A percentile compares a stretch with the other conserved stretches of the same genome.
These are phyloP conservation scores for Nicotiana rustica DNA, from an alignment of 305 asterid genomes.

Conservation along the genomic window DNA sequence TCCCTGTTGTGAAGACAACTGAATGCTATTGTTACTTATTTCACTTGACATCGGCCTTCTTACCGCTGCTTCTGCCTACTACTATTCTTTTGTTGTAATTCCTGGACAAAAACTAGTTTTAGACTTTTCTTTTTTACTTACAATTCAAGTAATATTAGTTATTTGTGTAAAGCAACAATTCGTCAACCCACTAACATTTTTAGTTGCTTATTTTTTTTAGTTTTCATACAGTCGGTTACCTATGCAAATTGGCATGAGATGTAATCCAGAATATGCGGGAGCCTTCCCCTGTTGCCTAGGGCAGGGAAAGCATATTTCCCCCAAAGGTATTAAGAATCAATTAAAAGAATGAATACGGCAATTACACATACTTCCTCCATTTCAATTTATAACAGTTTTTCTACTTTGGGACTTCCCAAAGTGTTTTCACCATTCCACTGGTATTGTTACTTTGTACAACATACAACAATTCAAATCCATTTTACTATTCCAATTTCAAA, in stretches of 20 bases:
- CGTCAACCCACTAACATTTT: too few species aligned
- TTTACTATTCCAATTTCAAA: not conserved
- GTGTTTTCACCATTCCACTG: constrained; percentile 23
- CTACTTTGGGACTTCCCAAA: constrained; percentile 22
- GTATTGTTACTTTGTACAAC: not conserved
- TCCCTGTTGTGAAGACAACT: too few species aligned
- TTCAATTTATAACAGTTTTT: not conserved
- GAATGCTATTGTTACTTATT: too few species aligned
- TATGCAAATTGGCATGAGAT: not conserved
- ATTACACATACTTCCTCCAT: constrained; percentile 16
- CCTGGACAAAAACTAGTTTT: too few species aligned
- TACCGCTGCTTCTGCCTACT: not conserved
- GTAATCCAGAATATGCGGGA: constrained; percentile 8
- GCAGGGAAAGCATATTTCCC: constrained; percentile 12
- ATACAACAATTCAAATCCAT: not conserved
- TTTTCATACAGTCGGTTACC: too few species aligned
- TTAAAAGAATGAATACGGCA: not conserved
- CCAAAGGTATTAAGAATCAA: constrained; percentile 16
- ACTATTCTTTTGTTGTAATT: too few species aligned
- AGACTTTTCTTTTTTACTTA: too few species aligned
- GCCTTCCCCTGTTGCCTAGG: not conserved
- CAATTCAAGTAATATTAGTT: too few species aligned
- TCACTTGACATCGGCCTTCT: too few species aligned
- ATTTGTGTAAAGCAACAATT: too few species aligned
- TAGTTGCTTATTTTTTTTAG: too few species aligned